Base-by-base conservation (phyloP, 2,329 filamentous ascomycete genomes). In the Ophiobolus disseminans region DNA sequence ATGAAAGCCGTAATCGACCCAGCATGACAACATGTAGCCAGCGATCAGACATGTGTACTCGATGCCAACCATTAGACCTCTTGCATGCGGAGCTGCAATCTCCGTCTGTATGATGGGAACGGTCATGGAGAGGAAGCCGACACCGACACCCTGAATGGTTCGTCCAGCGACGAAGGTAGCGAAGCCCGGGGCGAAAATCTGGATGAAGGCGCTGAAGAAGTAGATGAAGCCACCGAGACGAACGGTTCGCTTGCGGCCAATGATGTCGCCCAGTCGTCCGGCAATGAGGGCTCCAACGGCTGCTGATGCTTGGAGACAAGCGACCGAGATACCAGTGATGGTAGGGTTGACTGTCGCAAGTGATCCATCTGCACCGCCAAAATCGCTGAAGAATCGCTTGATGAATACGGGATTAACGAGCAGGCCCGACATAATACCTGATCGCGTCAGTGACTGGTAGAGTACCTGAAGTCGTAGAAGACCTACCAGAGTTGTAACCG, bases 401-500 rank as follows among this genome's bases (percentile, higher is more conserved):
- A 75, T 57, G 38, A 75, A 75, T 11, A 75, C 62, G 2, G 69
- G 66, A 23, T 75, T 75, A 34, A 75, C 70, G 11, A 76, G 62
- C 13, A 75, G 60, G 21, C 73, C 73, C 23, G 69, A 62, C 73
- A 76, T 75, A 48, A 75, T 75, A 55, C 72, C 69, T 73, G 41
- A n/a, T 5, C 5, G 11, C 9, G 8, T 58, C 16, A 58, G 51
- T n/a, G 22, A 35, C 19, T 43, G 13, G 52, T 50, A n/a, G 7
- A 23, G 26, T 36, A 14, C 8, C 40, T 39, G 16, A 17, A 21
- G 8, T 30, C 3, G 20, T 14, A 14, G 5, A 19, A 11, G 1
- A 38, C 43, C 3, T 57, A 75, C 73, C 73, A 38, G 70, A 73
- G 41, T 76, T 73, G 57, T 74, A 76, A n/a, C 73, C 73, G 45